A percentile compares a stretch with the other conserved stretches of the same genome.
These are phyloP conservation scores for Juglanconis sp. DNA, from an alignment of 2,329 filamentous ascomycete genomes.

Conservation along the genomic window DNA sequence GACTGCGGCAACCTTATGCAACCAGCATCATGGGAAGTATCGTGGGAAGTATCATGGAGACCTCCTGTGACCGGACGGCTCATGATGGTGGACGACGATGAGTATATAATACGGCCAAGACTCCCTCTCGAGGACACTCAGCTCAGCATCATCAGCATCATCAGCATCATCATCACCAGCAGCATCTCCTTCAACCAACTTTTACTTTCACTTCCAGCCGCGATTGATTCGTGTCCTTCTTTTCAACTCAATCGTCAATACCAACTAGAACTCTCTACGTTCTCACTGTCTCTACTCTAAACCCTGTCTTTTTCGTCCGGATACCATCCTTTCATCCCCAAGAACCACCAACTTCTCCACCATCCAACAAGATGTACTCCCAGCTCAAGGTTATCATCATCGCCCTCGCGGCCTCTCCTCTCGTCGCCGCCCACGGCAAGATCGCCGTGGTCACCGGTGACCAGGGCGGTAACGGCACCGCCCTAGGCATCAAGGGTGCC, in stretches of 20 bases:
- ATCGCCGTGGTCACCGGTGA: constrained; percentile 27
- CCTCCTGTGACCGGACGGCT: background rate
- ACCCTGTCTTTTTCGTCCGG: background rate
- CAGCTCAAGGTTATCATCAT: constrained; percentile 12
- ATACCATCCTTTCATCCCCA: background rate
- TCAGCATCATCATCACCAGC: background rate
- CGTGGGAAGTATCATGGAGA: too few species aligned
- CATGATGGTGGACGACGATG: background rate
- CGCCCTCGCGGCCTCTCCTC: constrained; percentile 22
- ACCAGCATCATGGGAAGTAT: background rate
- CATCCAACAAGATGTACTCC: constrained; percentile 23
- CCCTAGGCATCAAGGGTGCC: constrained; percentile 35
- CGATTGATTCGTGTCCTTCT: constrained; percentile 13
- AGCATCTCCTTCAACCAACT: constrained; percentile 1
- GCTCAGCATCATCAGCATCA: constrained; percentile 5
- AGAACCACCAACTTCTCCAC: background rate
- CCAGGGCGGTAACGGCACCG: constrained; percentile 36
- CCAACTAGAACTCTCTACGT: background rate
- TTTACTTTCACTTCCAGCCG: background rate
- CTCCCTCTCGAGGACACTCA: background rate
- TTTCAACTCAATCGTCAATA: background rate
- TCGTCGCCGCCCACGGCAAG: constrained; percentile 30
- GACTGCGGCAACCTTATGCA: background rate
- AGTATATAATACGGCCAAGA: constrained; percentile 1
- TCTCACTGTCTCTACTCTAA: constrained; percentile 4